Base-by-base conservation (phyloP, 2,329 filamentous ascomycete species). In the Aspergillus terreus region DNA sequence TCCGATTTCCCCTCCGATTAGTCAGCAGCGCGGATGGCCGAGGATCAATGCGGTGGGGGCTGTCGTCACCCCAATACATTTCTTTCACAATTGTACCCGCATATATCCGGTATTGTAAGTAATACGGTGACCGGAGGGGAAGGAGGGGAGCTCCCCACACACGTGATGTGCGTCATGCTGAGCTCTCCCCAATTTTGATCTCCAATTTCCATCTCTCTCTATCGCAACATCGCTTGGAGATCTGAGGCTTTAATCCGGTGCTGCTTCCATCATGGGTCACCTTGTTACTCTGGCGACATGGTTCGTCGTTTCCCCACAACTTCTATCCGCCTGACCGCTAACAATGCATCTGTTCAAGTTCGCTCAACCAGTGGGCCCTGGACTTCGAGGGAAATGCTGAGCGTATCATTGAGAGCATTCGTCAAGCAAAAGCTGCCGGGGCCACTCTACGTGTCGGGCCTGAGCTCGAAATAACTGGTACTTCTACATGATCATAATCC, bases 381-480 rank as follows among this genome's bases (percentile, higher is more conserved):
- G 84, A 86, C 62, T 86, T 82, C 59, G 75, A 81, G 55, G 84
- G 84, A 35, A 89, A 89, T 62, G 68, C 76, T 2, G 75, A 78
- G 45, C 76, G 86, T 15, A 87, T 88, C 56, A 77, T 84, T 15
- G 76, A 86, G 64, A 83, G 80, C 50, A 84, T 88, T 58, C 74
- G 70, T 33, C 58, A 72, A 50, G 83, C 85, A 15, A 88, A 87
- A 67, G 73, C 71, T 44, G 75, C 76, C 3, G 82, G 83, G 23
- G 84, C 85, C n/a, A 80, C 76, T 9, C 68, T 88, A n/a, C 77
- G 85, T 47, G 78, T 81, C 2, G 82, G 82, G 3, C 82, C 78
- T 2, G 82, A 73, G 65, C 71, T 80, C 5, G 77, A 79, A 58
- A 77, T 80, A 46, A 76, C 75, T n/a, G 84, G 83, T 30, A 30